phyloP scores from a whole-genome alignment of 2,329 filamentous ascomycete species.

The Alternaria triticina region DNA sequence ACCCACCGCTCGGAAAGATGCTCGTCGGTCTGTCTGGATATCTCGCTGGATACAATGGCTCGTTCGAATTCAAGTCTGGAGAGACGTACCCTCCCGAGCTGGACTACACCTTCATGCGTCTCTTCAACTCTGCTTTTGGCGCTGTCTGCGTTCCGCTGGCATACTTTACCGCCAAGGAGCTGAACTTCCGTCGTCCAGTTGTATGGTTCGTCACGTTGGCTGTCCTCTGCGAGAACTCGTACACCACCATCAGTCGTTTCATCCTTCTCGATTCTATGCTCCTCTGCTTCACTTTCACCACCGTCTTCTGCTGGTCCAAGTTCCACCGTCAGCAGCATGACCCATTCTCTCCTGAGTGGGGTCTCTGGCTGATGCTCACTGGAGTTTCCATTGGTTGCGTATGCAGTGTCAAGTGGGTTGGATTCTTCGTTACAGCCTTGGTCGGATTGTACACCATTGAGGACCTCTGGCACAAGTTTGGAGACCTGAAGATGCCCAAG shows the following conservation, averaged over 20 bases:
- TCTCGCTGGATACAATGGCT: conserved; percentile 96
- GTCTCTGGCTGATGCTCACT: conserved; percentile 90
- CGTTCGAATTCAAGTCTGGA: conserved; percentile 99
- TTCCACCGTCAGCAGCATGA: conserved; percentile 88
- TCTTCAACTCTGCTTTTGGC: conserved; percentile 96
- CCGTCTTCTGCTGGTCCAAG: conserved; percentile 94
- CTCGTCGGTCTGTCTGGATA: conserved; percentile 95
- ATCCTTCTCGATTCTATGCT: conserved; percentile 99
- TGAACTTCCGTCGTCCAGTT: conserved; percentile 83
- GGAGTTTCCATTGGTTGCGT: conserved; percentile 97
- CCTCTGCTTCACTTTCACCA: conserved; percentile 97
- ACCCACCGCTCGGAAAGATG: conserved; percentile 97
- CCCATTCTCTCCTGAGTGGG: conserved; percentile 92
- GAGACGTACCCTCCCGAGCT: conserved; percentile 92
- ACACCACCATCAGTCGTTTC: conserved; percentile 97
- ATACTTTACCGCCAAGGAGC: conserved; percentile 91
- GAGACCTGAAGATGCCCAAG: conserved; percentile 88
- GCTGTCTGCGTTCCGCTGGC: conserved; percentile 91
- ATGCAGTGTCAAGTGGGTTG: conserved; percentile 98
- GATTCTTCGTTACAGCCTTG: conserved; percentile 91
- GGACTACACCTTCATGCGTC: conserved; percentile 97
- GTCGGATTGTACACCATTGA: conserved; percentile 96
- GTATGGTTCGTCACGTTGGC: conserved; percentile 96
- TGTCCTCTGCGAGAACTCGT: conserved; percentile 99
- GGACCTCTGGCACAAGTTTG: conserved; percentile 98